Evolutionary conservation across 768 basidiomycete genomes (phyloP), one percentile per base, ranked within the genome.

Genomic region (Suillus paluster): DNA sequence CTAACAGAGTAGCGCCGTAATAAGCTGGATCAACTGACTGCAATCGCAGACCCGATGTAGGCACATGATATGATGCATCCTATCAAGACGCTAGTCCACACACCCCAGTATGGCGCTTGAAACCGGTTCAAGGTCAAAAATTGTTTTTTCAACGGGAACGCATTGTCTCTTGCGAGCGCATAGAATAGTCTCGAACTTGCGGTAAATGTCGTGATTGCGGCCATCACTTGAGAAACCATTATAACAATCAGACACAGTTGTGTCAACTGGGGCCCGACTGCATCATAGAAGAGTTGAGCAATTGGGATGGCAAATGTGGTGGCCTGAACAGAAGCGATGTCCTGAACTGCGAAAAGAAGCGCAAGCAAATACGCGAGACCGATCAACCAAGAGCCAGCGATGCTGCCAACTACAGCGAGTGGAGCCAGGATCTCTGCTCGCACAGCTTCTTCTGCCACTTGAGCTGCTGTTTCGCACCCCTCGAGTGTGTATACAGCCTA

Each of bases 391-490:
- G 84, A 85, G 36, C 85, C 83, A 14, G 79, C 76, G 64, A 86
- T 83, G 70, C 81, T 81, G 45, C 79, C 82, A n/a, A 84, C 82
- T 33, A 86, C 80, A 7, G 83, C 85, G 36, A 85, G 73, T 10
- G 85, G 85, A 1, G 85, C 83, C n/a, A 86, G 81, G 54, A 83
- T 62, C 59, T 84, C 83, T 0, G 85, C 85, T 21, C 81, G 80
- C 53, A 79, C 75, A 36, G 84, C 84, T 68, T 87, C 85, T 70
- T 87, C 85, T 6, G 85, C 85, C 8, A 86, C 81, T 67, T 86
- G 85, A n/a, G 86, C 85, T 44, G 85, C 84, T 5, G 85, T 86
- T 67, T 86, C 85, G 68, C 84, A 86, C 25, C 85, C 85, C 71
- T 85, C 85, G 30, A 86, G 77, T 2, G 85, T 85, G 64, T 86